Percentiles rank a stretch among this genome's conserved stretches.
Evolutionary conservation across 495 filamentous ascomycete species (phyloP).

Genomic region (Penicillium ochrochloron): DNA sequence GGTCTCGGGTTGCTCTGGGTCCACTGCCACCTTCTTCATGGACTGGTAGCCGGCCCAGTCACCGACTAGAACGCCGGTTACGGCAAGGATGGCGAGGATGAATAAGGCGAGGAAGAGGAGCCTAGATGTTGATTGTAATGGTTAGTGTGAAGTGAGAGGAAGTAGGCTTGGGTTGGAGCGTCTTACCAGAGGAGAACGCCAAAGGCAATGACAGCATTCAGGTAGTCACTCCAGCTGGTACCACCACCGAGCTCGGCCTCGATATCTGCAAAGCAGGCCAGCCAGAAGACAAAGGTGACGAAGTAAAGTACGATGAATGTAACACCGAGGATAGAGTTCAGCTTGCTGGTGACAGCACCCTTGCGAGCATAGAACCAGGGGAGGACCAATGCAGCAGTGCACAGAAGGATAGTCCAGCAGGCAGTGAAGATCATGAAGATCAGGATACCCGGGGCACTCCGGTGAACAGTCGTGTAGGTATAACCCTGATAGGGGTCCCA

Average conservation of each 20-base stretch:
- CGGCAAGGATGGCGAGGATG: constrained; percentile 34
- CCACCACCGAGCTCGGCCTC: constrained; percentile 19
- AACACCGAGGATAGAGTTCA: constrained; percentile 32
- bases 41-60: constrained; percentile 36
- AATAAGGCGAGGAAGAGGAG: constrained; percentile 35
- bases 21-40: constrained; percentile 18
- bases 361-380: constrained; percentile 33
- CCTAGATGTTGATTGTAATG: constrained; percentile 18
- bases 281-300: constrained; percentile 41
- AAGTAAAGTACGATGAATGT: constrained; percentile 30
- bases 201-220: constrained; percentile 38
- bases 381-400: constrained; percentile 23
- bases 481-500: constrained; percentile 18
- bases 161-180: neutral
- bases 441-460: constrained; percentile 29
- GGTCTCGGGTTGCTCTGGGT: neutral
- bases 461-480: constrained; percentile 20
- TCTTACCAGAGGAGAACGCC: constrained; percentile 38
- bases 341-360: constrained; percentile 19
- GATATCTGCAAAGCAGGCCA: constrained; percentile 40
- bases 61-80: constrained; percentile 34
- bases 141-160: neutral
- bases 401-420: constrained; percentile 33
- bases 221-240: constrained; percentile 21
- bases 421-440: constrained; percentile 32